Percentiles rank a stretch among this genome's conserved stretches.
These are phyloP conservation scores for Alternaria arbusti DNA, from an alignment of 2,329 filamentous ascomycete genomes.

Conservation along the genomic window DNA sequence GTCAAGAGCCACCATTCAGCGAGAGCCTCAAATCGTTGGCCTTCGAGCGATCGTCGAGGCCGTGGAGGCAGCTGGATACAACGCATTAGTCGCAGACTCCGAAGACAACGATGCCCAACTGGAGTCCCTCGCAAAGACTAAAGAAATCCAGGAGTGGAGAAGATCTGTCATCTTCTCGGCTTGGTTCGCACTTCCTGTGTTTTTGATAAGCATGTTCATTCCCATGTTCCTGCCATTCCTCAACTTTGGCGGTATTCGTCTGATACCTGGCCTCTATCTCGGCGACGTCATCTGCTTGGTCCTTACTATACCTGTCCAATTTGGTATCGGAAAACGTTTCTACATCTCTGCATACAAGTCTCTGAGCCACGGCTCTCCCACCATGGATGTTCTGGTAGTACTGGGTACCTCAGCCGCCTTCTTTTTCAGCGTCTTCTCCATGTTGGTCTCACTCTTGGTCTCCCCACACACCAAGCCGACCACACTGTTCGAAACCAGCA, in stretches of 20 bases:
- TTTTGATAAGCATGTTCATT: slow-evolving; percentile 90
- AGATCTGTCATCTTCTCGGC: slow-evolving; percentile 79
- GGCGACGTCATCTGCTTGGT: slow-evolving; percentile 84
- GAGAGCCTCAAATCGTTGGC: slow-evolving; percentile 74
- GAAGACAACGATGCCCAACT: slow-evolving; percentile 97
- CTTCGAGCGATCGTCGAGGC: slow-evolving; percentile 82
- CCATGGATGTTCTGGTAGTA: slow-evolving; percentile 96
- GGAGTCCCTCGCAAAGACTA: slow-evolving; percentile 93
- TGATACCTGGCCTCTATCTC: slow-evolving; percentile 79
- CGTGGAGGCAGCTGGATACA: slow-evolving; percentile 82
- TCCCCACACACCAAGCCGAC: slow-evolving; percentile 79
- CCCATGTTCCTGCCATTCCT: slow-evolving; percentile 81
- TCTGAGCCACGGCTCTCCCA: slow-evolving; percentile 85
- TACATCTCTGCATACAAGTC: slow-evolving; percentile 95
- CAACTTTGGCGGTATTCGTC: slow-evolving; percentile 75
- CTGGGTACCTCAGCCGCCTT: slow-evolving; percentile 94
- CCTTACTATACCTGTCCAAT: slow-evolving; percentile 92
- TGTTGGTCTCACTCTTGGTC: slow-evolving; percentile 80
- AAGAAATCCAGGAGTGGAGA: slow-evolving; percentile 93
- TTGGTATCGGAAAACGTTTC: slow-evolving; percentile 93
- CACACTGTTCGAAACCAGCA: slow-evolving; percentile 96
- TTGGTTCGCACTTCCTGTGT: slow-evolving; percentile 86
- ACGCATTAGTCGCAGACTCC: slow-evolving; percentile 86
- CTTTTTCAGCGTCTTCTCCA: slow-evolving; percentile 89
- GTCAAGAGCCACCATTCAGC: slow-evolving; percentile 74